Conservation (phyloP, 805 yeast genomes). For the Lipomyces mesembrius region DNA sequence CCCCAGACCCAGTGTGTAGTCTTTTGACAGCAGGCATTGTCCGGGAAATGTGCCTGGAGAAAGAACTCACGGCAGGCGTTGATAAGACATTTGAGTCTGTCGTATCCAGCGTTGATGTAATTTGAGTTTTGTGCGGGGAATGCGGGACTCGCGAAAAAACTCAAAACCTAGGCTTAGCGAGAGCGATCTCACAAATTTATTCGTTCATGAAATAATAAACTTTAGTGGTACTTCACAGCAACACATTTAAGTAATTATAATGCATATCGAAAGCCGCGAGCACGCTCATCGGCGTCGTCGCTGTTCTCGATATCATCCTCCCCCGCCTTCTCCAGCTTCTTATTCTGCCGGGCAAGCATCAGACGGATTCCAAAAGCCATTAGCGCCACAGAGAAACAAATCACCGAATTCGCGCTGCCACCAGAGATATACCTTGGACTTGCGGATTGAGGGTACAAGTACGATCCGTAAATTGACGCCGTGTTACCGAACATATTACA, state of each 20-base stretch:
- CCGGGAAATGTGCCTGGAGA: neutral
- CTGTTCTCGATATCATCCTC: constrained; percentile 13
- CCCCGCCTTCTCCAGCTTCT: constrained; percentile 24
- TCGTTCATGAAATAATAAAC: too few species aligned
- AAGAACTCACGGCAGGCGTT: neutral
- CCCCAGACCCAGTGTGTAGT: neutral
- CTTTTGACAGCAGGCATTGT: neutral
- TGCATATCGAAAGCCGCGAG: constrained; percentile 21
- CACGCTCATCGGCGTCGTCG: constrained; percentile 5
- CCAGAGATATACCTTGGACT: constrained; percentile 32
- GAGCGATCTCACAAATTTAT: too few species aligned
- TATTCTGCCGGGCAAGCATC: constrained; percentile 21
- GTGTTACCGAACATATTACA: constrained; percentile 28
- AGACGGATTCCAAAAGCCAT: constrained; percentile 19
- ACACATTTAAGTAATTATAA: constrained; percentile 2
- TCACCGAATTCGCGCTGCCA: constrained; percentile 22
- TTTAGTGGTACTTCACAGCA: neutral
- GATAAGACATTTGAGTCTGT: neutral
- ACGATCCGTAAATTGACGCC: constrained; percentile 22
- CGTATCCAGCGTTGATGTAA: too few species aligned
- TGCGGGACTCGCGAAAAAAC: too few species aligned
- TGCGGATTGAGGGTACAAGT: constrained; percentile 15
- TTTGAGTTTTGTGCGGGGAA: too few species aligned
- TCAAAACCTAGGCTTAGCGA: too few species aligned
- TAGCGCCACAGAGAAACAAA: constrained; percentile 15